phyloP scores from a whole-genome alignment of 2,329 filamentous ascomycete genomes.

The Chrysoporthe puriensis region DNA sequence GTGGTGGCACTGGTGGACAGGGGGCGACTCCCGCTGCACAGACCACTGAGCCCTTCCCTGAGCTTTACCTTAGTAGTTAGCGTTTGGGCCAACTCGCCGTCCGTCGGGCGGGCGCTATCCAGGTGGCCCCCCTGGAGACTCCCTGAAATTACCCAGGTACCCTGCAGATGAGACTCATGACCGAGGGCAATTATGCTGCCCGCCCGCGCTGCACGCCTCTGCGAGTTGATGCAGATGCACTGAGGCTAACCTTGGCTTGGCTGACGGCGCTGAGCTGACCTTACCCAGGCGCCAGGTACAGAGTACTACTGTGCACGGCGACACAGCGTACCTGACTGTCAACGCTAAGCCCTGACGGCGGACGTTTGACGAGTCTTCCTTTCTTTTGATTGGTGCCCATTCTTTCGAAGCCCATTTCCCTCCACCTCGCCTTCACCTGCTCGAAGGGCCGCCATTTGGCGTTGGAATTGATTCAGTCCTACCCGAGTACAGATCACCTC shows the following conservation, averaged over 20 bases:
- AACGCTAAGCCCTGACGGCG: constrained; percentile 5
- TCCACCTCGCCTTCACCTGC: constrained; percentile 8
- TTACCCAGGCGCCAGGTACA: not conserved
- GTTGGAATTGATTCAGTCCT: constrained; percentile 1
- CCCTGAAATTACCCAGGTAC: constrained; percentile 10
- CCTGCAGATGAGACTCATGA: constrained; percentile 6
- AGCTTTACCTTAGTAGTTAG: not conserved
- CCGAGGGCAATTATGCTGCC: not conserved
- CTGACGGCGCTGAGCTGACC: not conserved
- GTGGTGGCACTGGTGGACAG: not conserved
- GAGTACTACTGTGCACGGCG: constrained; percentile 5
- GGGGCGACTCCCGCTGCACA: not conserved
- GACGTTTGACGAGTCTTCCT: constrained; percentile 9
- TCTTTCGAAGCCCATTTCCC: not conserved
- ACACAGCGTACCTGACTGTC: constrained; percentile 3
- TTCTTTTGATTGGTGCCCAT: constrained; percentile 12
- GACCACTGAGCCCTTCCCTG: not conserved
- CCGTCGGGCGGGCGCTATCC: constrained; percentile 2
- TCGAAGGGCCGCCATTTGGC: constrained; percentile 7
- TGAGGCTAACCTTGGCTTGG: constrained; percentile 16
- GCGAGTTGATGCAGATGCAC: not conserved
- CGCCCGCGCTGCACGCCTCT: constrained; percentile 17
- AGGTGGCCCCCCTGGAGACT: not conserved
- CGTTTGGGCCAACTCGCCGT: constrained; percentile 1
- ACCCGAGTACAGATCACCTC: constrained; percentile 13